A percentile compares a stretch with the other conserved stretches of the same genome.
Conservation (phyloP, 208 protist species). For the Acanthamoeba healyi region DNA sequence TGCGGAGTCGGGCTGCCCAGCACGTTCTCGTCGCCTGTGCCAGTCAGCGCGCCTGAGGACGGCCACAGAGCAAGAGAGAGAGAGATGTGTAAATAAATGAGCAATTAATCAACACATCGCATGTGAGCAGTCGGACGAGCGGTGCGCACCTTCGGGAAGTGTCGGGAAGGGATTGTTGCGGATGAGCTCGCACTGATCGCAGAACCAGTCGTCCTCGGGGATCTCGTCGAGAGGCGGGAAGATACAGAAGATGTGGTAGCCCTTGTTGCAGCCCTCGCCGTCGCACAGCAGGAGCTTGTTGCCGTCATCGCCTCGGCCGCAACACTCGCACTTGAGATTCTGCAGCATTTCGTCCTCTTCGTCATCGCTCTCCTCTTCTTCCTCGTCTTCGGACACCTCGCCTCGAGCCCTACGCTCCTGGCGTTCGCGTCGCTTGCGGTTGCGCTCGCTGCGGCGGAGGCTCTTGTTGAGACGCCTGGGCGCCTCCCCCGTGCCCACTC, state of each 20-base stretch:
- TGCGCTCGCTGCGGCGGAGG: constrained; percentile 43
- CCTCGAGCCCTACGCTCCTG: not conserved
- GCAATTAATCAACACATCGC: too few species aligned
- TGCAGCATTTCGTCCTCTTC: constrained; percentile 55
- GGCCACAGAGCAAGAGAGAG: too few species aligned
- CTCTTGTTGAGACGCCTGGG: constrained; percentile 52
- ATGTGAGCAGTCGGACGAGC: not conserved
- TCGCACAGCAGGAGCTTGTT: constrained; percentile 82
- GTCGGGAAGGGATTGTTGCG: constrained; percentile 63
- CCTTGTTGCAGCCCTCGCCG: constrained; percentile 77
- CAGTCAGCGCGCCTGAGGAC: not conserved
- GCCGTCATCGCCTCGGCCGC: constrained; percentile 77
- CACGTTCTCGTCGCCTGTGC: not conserved
- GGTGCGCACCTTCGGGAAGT: not conserved
- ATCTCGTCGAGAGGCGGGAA: constrained; percentile 63
- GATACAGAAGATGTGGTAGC: constrained; percentile 84
- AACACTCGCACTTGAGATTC: constrained; percentile 77
- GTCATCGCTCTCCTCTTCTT: constrained; percentile 64
- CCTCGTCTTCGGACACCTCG: constrained; percentile 39
- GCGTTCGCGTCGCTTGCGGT: constrained; percentile 45
- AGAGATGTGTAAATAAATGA: too few species aligned
- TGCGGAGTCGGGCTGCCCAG: not conserved
- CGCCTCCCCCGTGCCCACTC: not conserved
- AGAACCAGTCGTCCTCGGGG: constrained; percentile 82
- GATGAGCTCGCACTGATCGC: constrained; percentile 75